Evolutionary conservation across 1,284 basidiomycete species (phyloP), one percentile per base, ranked within the genome.

Genomic region (Thecaphora frezii): DNA sequence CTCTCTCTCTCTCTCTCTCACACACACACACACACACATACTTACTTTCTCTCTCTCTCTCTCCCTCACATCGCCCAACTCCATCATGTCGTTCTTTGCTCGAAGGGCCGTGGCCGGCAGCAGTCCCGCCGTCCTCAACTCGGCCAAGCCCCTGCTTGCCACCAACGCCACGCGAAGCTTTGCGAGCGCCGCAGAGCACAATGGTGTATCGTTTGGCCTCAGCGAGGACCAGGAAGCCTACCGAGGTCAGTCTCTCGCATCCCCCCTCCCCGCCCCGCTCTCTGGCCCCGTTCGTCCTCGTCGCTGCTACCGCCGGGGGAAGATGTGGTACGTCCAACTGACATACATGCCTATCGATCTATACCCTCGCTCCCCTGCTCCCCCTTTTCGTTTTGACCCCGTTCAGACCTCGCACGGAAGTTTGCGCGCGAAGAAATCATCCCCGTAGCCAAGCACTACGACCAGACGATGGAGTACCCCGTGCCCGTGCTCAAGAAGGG

Each of bases 401-500:
- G 3, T 10, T 0, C 54, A 82, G 83, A 84, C 18, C 79, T 85
- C 4, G 83, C 83, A 0, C 70, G 79, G 43, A 73, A 73, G 51
- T 85, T 85, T 58, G 77, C 82, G 0, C 71, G 76, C 14, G 83
- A 84, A 45, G 74, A 81, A 51, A 82, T 85, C 61, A 79, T 82
- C 36, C 84, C 84, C 12, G 79, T 78, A 8, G 84, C 84, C 2
- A 81, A 79, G 63, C 67, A 76, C 54, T 66, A 78, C 48, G 76
- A 77, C 42, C 57, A 76, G 65, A 73, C 73, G 36, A 76, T 79
- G 70, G 65, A 69, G 58, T 85, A 84, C 70, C 84, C 84, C 3
- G 83, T 82, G 81, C 80, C 81, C 23, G 74, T 84, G 33, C 79
- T 85, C 74, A 83, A 84, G 72, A 82, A 82, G 66, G 81, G 80